A percentile compares a stretch with the other conserved stretches of the same genome.
phyloP scores from a whole-genome alignment of 2,329 filamentous ascomycete species.

The Helotiales sp. region DNA sequence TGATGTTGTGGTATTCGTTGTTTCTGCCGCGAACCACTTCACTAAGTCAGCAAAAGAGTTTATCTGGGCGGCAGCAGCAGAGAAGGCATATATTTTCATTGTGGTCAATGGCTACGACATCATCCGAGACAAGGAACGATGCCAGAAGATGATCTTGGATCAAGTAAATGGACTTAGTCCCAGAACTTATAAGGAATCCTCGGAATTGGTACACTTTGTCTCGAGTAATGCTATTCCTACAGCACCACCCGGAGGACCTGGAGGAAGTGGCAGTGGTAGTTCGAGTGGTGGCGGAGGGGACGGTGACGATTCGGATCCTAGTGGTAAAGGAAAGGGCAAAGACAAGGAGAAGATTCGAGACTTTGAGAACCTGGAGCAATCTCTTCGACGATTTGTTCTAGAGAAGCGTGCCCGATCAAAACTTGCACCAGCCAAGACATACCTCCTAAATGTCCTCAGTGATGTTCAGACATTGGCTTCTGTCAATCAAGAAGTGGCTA shows the following conservation, averaged over 20 bases:
- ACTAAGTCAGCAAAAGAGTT: slow-evolving; percentile 98
- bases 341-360: slow-evolving; percentile 85
- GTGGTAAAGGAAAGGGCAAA: slow-evolving; percentile 75
- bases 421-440: slow-evolving; percentile 91
- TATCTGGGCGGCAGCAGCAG: slow-evolving; percentile 89
- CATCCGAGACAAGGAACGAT: slow-evolving; percentile 87
- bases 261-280: slow-evolving; percentile 53
- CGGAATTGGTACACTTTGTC: slow-evolving; percentile 94
- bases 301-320: slow-evolving; percentile 53
- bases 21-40: slow-evolving; percentile 96
- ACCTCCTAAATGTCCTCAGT: slow-evolving; percentile 87
- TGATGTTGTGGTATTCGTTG: slow-evolving; percentile 97
- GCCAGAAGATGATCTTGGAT: slow-evolving; percentile 89
- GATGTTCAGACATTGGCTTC: slow-evolving; percentile 81
- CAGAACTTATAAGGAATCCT: slow-evolving; percentile 86
- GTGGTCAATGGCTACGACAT: slow-evolving; percentile 97
- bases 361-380: slow-evolving; percentile 86
- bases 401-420: slow-evolving; percentile 96
- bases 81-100: slow-evolving; percentile 99
- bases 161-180: slow-evolving; percentile 88
- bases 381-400: slow-evolving; percentile 86
- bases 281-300: slow-evolving; percentile 52
- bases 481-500: slow-evolving; percentile 85
- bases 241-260: slow-evolving; percentile 55
- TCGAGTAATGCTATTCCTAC: slow-evolving; percentile 94